phyloP scores from a whole-genome alignment of 2,329 filamentous ascomycete genomes.

The Scedosporium boydii region DNA sequence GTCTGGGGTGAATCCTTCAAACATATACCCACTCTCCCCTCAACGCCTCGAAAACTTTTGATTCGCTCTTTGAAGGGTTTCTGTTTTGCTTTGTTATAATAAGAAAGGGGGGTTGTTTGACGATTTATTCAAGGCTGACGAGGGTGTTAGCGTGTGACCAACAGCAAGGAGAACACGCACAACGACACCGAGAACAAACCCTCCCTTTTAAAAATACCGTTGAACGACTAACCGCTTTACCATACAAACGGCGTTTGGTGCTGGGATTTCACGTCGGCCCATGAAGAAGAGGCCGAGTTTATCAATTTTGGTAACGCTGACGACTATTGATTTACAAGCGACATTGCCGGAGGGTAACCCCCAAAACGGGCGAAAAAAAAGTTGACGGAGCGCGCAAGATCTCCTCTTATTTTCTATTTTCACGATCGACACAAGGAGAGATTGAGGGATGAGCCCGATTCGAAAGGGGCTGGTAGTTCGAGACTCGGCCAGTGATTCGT shows the following conservation, averaged over 20 bases:
- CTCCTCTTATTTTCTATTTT: background rate
- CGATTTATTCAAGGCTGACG: background rate
- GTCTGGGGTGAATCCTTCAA: too few species aligned
- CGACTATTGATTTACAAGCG: too few species aligned
- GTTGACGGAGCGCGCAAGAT: too few species aligned
- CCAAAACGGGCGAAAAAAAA: too few species aligned
- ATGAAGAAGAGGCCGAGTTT: background rate
- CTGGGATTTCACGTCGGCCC: background rate
- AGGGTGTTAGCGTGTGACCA: background rate
- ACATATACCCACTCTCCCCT: too few species aligned
- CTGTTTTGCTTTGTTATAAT: background rate
- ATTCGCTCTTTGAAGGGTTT: background rate
- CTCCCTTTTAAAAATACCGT: background rate
- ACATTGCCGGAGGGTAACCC: too few species aligned
- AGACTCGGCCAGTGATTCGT: background rate
- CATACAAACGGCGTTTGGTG: background rate
- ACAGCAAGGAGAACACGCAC: background rate
- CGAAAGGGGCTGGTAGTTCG: background rate
- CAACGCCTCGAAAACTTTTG: background rate
- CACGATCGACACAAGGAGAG: background rate
- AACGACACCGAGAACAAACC: background rate
- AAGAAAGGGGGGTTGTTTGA: background rate
- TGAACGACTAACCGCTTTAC: background rate
- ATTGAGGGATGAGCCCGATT: background rate
- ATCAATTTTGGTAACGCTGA: too few species aligned